Conservation (phyloP, 2,329 filamentous ascomycete species). For the Coniosporium tulheliwenetii region DNA sequence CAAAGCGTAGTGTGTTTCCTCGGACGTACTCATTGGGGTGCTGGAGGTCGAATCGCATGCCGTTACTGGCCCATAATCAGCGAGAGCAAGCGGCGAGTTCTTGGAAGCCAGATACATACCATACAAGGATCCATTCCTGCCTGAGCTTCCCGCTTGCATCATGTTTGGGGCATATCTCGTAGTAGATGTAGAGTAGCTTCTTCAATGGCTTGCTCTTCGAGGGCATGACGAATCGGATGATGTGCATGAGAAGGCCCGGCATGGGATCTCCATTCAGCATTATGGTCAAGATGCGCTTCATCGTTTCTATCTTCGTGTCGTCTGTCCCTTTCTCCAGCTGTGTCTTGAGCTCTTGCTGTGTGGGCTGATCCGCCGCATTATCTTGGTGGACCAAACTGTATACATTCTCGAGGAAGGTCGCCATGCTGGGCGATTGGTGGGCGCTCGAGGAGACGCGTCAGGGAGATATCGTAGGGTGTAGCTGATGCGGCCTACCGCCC, state of each 20-base stretch:
- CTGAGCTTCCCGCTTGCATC: slow-evolving; percentile 88
- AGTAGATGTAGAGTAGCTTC: slow-evolving; percentile 98
- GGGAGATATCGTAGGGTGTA: too few species aligned
- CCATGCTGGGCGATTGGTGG: slow-evolving; percentile 46
- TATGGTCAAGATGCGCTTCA: slow-evolving; percentile 89
- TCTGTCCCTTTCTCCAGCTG: slow-evolving; percentile 23
- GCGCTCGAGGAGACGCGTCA: not conserved
- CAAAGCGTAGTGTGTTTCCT: slow-evolving; percentile 93
- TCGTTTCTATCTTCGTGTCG: slow-evolving; percentile 29
- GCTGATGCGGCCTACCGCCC: too few species aligned
- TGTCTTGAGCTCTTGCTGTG: slow-evolving; percentile 77
- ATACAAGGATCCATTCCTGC: slow-evolving; percentile 99
- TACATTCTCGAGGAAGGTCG: slow-evolving; percentile 82
- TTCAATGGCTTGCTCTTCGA: slow-evolving; percentile 93
- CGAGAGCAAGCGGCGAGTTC: too few species aligned
- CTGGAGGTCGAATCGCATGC: slow-evolving; percentile 92
- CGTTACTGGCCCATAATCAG: slow-evolving; percentile 48
- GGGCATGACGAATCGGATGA: slow-evolving; percentile 99
- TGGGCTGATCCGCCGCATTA: slow-evolving; percentile 85
- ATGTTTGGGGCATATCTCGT: slow-evolving; percentile 95
- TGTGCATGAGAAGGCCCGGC: slow-evolving; percentile 94
- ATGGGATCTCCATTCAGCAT: slow-evolving; percentile 98
- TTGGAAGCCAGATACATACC: slow-evolving; percentile 37
- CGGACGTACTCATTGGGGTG: slow-evolving; percentile 97
- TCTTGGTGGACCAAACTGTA: slow-evolving; percentile 98